These are phyloP conservation scores for Candida jianshihensis DNA, from an alignment of 805 yeast genomes.

Conservation along the genomic window DNA sequence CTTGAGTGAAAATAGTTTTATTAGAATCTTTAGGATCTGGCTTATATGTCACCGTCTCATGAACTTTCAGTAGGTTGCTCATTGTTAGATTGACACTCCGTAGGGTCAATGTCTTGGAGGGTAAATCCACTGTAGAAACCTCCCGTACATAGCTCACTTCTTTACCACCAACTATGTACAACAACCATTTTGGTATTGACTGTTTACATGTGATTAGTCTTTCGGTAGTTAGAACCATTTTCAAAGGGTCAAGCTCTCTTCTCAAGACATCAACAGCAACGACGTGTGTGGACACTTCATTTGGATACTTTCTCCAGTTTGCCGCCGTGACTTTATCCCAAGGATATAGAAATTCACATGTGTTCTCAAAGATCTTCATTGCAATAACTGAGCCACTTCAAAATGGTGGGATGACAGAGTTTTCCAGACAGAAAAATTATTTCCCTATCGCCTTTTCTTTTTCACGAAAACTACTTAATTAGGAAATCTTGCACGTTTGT, in stretches of 20 bases:
- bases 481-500: not conserved
- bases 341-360: conserved; percentile 68
- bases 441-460: too few relatives aligned
- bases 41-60: conserved; percentile 75
- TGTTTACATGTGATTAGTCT: conserved; percentile 86
- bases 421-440: too few relatives aligned
- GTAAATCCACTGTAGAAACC: conserved; percentile 75
- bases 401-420: not conserved
- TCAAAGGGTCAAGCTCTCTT: conserved; percentile 53
- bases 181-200: conserved; percentile 77
- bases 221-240: conserved; percentile 64
- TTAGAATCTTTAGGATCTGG: conserved; percentile 56
- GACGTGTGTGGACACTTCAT: conserved; percentile 86
- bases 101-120: conserved; percentile 57
- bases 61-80: conserved; percentile 67
- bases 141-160: conserved; percentile 80
- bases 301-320: conserved; percentile 96
- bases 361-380: conserved; percentile 76
- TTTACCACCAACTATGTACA: conserved; percentile 63
- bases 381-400: conserved; percentile 1
- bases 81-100: conserved; percentile 84
- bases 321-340: conserved; percentile 97
- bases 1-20: conserved; percentile 65
- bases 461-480: too few relatives aligned
- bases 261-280: conserved; percentile 85